Evolutionary conservation across 1,284 basidiomycete species (phyloP), one percentile per base, ranked within the genome.

Genomic region (Puccinia coronata): DNA sequence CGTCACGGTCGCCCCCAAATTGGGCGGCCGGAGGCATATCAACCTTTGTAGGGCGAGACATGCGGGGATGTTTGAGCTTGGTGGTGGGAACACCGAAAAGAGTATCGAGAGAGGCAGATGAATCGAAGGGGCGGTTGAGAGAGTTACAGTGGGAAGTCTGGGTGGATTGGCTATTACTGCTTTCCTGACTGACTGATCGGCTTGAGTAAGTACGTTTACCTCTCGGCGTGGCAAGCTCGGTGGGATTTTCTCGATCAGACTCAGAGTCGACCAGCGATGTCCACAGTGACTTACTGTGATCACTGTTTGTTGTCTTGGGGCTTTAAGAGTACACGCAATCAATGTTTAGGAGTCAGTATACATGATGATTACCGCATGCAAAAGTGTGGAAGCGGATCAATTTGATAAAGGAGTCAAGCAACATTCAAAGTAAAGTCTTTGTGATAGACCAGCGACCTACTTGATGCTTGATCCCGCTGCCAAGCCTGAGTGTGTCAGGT

Each of bases 41-140:
- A 25, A 80, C 77, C 23, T 80, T 71, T 11, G 49, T 80, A 18
- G 77, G 77, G 11, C 77, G 77, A 71, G 65, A 70, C 77, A 80
- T 80, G 20, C n/a, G 51, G 36, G 39, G 20, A 18, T 49, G 51
- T 55, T 25, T 73, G 49, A 73, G 36, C 71, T 55, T 73, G 49
- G 74, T 49, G 23, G 74, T 76, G 23, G 74, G 74, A 61, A 76
- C 59, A 36, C 74, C 74, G 65, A 76, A 76, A 59, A 76, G 74
- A 65, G 74, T 76, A 41, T 76, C 59, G 31, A 76, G 59, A 51
- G 74, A 76, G 43, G 59, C 74, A 18, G 74, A 76, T 23, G 74
- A 76, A 53, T 61, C 74, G 57, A 65, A 76, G n/a, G 74, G 74
- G 36, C 36, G 39, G 14, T 18, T 36, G 20, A 59, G 71, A 43